Conservation (phyloP, 208 protist species). For the Angomonas deanei region DNA sequence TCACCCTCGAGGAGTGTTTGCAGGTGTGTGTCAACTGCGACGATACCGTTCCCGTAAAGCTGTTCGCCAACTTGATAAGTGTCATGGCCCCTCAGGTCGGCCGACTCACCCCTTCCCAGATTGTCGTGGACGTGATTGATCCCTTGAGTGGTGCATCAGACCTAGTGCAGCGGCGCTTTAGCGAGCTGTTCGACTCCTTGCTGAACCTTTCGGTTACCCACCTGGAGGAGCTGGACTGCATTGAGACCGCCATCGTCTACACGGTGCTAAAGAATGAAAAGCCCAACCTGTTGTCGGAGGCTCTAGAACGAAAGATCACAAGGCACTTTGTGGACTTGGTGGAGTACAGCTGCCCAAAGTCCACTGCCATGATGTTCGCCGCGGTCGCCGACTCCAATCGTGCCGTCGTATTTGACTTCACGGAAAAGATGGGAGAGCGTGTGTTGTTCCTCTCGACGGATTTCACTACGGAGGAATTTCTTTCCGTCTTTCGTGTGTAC, state of each 20-base stretch:
- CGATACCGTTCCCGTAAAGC: slow-evolving; percentile 23
- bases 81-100: slow-evolving; percentile 30
- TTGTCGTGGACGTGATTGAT: slow-evolving; percentile 15
- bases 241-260: slow-evolving; percentile 77
- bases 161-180: slow-evolving; percentile 12
- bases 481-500: slow-evolving; percentile 67
- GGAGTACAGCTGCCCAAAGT: slow-evolving; percentile 49
- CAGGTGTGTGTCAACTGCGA: slow-evolving; percentile 45
- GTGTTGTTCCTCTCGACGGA: slow-evolving; percentile 75
- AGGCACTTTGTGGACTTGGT: slow-evolving; percentile 26
- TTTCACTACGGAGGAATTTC: slow-evolving; percentile 72
- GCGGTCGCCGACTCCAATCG: slow-evolving; percentile 10
- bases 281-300: slow-evolving; percentile 11
- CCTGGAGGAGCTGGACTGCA: slow-evolving; percentile 29
- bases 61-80: slow-evolving; percentile 61
- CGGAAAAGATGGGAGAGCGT: slow-evolving; percentile 51
- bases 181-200: slow-evolving; percentile 13
- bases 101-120: slow-evolving; percentile 8
- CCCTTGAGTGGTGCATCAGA: slow-evolving; percentile 9
- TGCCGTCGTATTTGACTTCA: slow-evolving; percentile 21
- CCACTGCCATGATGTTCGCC: slow-evolving; percentile 65
- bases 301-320: slow-evolving; percentile 24
- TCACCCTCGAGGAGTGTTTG: slow-evolving; percentile 78
- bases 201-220: slow-evolving; percentile 13
- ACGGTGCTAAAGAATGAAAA: slow-evolving; percentile 17